Conservation (phyloP, 129 eudicot genomes). For the Tagetes erecta region DNA sequence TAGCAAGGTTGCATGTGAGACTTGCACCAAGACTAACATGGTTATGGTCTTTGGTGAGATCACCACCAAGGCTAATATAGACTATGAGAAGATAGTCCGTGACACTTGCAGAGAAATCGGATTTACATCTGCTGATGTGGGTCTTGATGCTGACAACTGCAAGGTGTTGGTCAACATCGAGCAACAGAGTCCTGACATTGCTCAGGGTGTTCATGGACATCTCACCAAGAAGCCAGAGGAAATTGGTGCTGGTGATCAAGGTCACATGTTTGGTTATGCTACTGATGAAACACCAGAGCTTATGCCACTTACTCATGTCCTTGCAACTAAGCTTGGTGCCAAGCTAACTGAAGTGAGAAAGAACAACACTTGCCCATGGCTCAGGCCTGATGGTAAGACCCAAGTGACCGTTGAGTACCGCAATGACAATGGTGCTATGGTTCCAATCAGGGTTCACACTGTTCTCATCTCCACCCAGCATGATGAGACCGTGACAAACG, state of each 20-base stretch:
- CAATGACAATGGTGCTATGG: conserved; percentile 60
- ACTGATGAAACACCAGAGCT: conserved; percentile 26
- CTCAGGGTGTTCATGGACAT: conserved; percentile 12
- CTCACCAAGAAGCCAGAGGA: conserved; percentile 56
- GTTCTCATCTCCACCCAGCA: conserved; percentile 62
- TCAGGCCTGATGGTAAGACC: conserved; percentile 55
- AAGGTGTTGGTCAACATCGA: conserved; percentile 50
- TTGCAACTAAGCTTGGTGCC: conserved; percentile 48
- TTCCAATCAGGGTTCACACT: conserved; percentile 55
- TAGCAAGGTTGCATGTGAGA: conserved; percentile 52
- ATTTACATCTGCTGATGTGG: conserved; percentile 53
- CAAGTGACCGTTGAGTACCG: conserved; percentile 59
- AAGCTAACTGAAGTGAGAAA: conserved; percentile 49
- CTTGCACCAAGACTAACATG: conserved; percentile 18
- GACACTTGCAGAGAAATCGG: conserved; percentile 38
- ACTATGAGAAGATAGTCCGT: conserved; percentile 51
- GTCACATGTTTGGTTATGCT: conserved; percentile 17
- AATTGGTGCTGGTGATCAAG: conserved; percentile 53
- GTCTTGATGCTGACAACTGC: conserved; percentile 61
- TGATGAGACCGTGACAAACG: conserved; percentile 55
- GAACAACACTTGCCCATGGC: conserved; percentile 29
- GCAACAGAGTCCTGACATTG: conserved; percentile 14
- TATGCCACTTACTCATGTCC: conserved; percentile 61
- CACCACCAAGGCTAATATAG: conserved; percentile 45
- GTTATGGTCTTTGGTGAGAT: conserved; percentile 14